These are phyloP conservation scores for Phellinidium pouzarii DNA, from an alignment of 1,284 basidiomycete genomes.

Conservation along the genomic window DNA sequence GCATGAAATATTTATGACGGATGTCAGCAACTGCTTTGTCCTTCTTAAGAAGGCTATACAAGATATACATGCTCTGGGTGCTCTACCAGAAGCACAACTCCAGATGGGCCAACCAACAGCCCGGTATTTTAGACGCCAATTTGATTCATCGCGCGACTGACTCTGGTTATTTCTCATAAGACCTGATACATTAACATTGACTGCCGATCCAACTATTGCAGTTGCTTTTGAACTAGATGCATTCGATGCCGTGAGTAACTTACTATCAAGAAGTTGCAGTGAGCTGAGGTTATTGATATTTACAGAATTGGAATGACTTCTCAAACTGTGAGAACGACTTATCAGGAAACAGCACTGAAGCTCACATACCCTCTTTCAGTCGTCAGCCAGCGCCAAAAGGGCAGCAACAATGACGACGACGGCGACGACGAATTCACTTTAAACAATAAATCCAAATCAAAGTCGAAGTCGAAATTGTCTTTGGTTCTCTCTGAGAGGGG, in stretches of 20 bases:
- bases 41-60: conserved; percentile 69
- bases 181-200: conserved; percentile 51
- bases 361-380: not conserved
- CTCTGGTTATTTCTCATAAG: conserved; percentile 29
- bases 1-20: conserved; percentile 74
- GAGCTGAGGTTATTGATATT: not conserved
- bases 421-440: conserved; percentile 40
- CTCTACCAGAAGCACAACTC: conserved; percentile 38
- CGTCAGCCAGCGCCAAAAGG: conserved; percentile 8
- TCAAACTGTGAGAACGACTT: not conserved
- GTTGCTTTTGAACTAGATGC: conserved; percentile 61
- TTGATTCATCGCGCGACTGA: not conserved
- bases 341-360: not conserved
- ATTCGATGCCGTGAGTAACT: conserved; percentile 50
- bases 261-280: not conserved
- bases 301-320: conserved; percentile 19
- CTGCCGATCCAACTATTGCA: conserved; percentile 44
- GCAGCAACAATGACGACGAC: conserved; percentile 34
- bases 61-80: conserved; percentile 44
- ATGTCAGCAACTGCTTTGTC: conserved; percentile 69
- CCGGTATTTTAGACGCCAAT: conserved; percentile 36
- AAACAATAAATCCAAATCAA: conserved; percentile 28
- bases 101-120: conserved; percentile 65
- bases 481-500: conserved; percentile 33
- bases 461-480: conserved; percentile 27